These are phyloP conservation scores for Paecilomyces niveus DNA, from an alignment of 2,329 filamentous ascomycete genomes.

Conservation along the genomic window DNA sequence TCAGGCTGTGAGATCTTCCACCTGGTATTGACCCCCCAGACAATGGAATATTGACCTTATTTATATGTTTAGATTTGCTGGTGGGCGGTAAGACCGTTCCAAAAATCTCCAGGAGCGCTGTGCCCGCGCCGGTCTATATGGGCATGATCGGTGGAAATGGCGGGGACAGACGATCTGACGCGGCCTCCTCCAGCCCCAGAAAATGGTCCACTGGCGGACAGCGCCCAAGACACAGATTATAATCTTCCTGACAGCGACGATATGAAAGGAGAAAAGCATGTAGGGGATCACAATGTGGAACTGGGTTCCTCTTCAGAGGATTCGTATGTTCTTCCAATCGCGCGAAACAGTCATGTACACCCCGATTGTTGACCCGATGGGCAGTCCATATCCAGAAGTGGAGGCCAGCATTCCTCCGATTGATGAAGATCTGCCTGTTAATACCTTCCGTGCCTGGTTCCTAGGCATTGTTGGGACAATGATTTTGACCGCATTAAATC, in stretches of 20 bases:
- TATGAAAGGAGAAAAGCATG: neutral
- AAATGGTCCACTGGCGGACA: neutral
- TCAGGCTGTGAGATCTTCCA: neutral
- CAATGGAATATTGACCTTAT: neutral
- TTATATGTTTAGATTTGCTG: neutral
- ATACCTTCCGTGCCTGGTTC: slow-evolving; percentile 31
- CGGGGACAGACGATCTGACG: neutral
- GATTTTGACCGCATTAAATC: slow-evolving; percentile 10
- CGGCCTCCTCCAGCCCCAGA: neutral
- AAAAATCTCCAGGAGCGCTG: neutral
- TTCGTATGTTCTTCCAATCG: neutral
- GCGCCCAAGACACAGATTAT: neutral
- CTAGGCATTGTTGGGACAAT: slow-evolving; percentile 28
- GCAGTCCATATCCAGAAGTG: slow-evolving; percentile 10
- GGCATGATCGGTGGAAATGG: neutral
- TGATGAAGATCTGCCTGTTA: slow-evolving; percentile 10
- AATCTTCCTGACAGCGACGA: neutral
- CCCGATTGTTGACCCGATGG: neutral
- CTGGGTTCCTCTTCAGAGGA: neutral
- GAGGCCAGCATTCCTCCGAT: slow-evolving; percentile 9
- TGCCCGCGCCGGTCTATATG: neutral
- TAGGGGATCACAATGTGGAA: neutral
- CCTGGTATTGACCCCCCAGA: neutral
- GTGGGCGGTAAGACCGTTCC: too few species aligned
- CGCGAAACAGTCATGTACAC: neutral